Evolutionary conservation across 495 filamentous ascomycete species (phyloP).

Genomic region (Glarea lozoyensis): DNA sequence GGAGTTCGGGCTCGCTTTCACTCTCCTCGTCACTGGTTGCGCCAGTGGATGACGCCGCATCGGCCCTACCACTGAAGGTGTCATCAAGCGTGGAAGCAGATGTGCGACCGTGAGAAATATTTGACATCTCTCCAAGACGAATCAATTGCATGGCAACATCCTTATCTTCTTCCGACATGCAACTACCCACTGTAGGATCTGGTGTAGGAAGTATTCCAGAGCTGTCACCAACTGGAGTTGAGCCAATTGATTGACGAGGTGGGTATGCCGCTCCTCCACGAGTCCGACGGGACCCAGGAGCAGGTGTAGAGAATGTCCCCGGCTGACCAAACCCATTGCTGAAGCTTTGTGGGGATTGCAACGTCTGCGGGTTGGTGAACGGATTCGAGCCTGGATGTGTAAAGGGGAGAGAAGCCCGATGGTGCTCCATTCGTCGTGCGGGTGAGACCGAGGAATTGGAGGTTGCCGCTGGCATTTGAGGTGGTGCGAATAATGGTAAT

Average conservation of each 20-base stretch:
- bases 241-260: conserved; percentile 26
- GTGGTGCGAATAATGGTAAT: conserved; percentile 87
- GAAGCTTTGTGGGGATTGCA: conserved; percentile 75
- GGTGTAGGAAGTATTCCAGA: conserved; percentile 77
- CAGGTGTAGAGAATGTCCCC: conserved; percentile 45
- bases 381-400: conserved; percentile 61
- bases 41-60: conserved; percentile 74
- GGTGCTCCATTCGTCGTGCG: conserved; percentile 59
- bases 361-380: conserved; percentile 59
- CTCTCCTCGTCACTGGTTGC: conserved; percentile 74
- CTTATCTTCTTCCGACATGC: conserved; percentile 95
- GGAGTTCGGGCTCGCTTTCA: conserved; percentile 62
- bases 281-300: conserved; percentile 53
- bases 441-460: conserved; percentile 91
- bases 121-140: conserved; percentile 84
- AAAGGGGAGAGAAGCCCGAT: conserved; percentile 55
- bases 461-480: conserved; percentile 78
- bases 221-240: conserved; percentile 27
- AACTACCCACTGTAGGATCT: conserved; percentile 88
- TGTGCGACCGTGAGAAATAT: conserved; percentile 79
- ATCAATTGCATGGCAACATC: conserved; percentile 96
- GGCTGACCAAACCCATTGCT: conserved; percentile 37
- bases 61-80: conserved; percentile 78
- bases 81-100: conserved; percentile 93
- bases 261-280: conserved; percentile 52